Base-by-base conservation (phyloP, 352 stramenopile species). In the Pythium biforme region DNA sequence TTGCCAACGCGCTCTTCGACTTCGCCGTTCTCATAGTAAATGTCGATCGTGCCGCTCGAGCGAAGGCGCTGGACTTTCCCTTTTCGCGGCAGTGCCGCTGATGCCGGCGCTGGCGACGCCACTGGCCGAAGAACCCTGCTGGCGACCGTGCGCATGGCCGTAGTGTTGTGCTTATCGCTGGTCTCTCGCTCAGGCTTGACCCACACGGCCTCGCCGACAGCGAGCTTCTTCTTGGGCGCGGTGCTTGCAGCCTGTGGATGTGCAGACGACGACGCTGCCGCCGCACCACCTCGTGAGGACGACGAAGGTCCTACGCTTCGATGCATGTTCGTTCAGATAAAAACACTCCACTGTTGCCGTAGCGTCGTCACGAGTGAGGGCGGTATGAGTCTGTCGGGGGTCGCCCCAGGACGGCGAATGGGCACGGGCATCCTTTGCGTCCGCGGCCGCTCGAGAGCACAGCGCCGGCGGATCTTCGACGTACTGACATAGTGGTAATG, bases 1-100 rank as follows among this genome's bases (percentile, higher is more conserved):
- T 70, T 75, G 4, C 52, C 51, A 15, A 83, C 74, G 25, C 68
- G 64, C 57, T 88, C 72, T 45, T 88, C 78, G 23, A 85, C 48
- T 29, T 76, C 68, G 1, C 74, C 76, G 34, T 81, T 82, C 39
- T 79, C 74, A 51, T 82, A 84, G 54, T 75, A 79, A 26, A 84
- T 73, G 47, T 87, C 77, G 15, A 84, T 74, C 22, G 69, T 45
- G 11, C 75, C 78, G 54, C 63, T 83, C 46, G 75, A 72, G 31
- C 70, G 72, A 54, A 87, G 59, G 17, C 75, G 72, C 47, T 83
- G 69, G 6, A 88, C 66, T 37, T 76, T 75, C 0, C 74, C 76
- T 23, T 66, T 61, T 17, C 69, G 68, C 10, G 53, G 58, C 4
- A 50, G 12, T 20, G 33, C 20, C 4, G 43, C 41, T 14, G 52